A percentile compares a stretch with the other conserved stretches of the same genome.
phyloP scores from a whole-genome alignment of 257 asterid genomes.

The Striga asiatica region DNA sequence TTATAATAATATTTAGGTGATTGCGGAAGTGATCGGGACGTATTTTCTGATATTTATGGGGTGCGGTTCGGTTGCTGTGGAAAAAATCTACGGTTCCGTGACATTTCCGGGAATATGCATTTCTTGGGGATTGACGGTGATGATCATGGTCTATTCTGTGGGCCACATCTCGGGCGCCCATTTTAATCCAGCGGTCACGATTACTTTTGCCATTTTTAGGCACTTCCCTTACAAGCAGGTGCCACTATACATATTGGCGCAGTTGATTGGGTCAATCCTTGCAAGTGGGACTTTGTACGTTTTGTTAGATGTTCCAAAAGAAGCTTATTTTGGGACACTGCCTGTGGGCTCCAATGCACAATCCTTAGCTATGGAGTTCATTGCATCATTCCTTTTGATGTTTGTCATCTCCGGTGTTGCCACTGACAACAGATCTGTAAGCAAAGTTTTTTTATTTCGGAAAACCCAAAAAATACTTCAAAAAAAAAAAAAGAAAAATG shows the following conservation, averaged over 20 bases:
- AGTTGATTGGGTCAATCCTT: slow-evolving; percentile 41
- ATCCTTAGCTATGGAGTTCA: slow-evolving; percentile 44
- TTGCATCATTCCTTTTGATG: slow-evolving; percentile 45
- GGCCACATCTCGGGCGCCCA: slow-evolving; percentile 71
- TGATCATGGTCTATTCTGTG: slow-evolving; percentile 59
- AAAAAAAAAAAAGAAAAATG: neutral
- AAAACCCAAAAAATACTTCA: too few relatives aligned
- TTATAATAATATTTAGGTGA: slow-evolving; percentile 18
- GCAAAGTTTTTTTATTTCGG: neutral
- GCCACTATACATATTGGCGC: slow-evolving; percentile 50
- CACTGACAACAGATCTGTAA: slow-evolving; percentile 59
- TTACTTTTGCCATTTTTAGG: slow-evolving; percentile 45
- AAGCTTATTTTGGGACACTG: slow-evolving; percentile 32
- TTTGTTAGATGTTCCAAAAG: slow-evolving; percentile 26
- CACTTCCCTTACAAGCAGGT: slow-evolving; percentile 51
- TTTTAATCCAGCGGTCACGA: slow-evolving; percentile 69
- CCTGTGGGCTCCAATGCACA: slow-evolving; percentile 44
- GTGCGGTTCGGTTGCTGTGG: slow-evolving; percentile 48
- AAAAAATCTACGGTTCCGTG: slow-evolving; percentile 38
- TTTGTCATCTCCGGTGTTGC: slow-evolving; percentile 71
- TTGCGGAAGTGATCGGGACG: slow-evolving; percentile 58
- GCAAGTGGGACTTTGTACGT: slow-evolving; percentile 54
- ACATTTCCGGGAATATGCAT: slow-evolving; percentile 55
- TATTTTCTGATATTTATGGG: slow-evolving; percentile 53
- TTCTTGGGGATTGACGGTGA: slow-evolving; percentile 43